phyloP scores from a whole-genome alignment of 1,284 basidiomycete species.

The Golubevia sp. region DNA sequence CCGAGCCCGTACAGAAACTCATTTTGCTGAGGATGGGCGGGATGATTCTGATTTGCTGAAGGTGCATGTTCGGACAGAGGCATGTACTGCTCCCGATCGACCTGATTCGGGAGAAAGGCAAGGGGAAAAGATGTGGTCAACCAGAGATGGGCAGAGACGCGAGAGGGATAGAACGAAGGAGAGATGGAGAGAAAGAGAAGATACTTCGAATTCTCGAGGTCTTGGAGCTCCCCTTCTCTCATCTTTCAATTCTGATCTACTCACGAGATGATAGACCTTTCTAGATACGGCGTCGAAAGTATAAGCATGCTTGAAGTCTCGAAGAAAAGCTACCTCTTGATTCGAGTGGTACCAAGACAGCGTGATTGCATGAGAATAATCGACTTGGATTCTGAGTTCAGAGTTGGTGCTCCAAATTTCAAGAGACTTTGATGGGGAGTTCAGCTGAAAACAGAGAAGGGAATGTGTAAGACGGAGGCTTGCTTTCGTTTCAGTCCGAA shows the following conservation, averaged over 20 bases:
- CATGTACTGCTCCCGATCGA: conserved; percentile 19
- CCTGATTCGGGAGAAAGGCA: conserved; percentile 4
- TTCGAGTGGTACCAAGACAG: neutral
- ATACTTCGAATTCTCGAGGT: too few relatives aligned
- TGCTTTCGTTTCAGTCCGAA: too few relatives aligned
- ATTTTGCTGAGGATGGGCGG: conserved; percentile 11
- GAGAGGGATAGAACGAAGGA: too few relatives aligned
- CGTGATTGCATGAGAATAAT: neutral
- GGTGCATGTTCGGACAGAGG: conserved; percentile 16
- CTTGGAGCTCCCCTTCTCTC: too few relatives aligned
- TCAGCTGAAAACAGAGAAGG: neutral
- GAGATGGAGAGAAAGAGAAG: too few relatives aligned
- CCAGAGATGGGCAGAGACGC: too few relatives aligned
- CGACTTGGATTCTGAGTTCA: neutral
- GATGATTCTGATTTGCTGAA: conserved; percentile 1
- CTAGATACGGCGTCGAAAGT: conserved; percentile 15
- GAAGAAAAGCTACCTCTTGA: conserved; percentile 5
- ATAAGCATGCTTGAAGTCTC: conserved; percentile 22
- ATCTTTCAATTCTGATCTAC: too few relatives aligned
- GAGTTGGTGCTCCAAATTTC: neutral
- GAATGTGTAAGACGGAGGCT: neutral
- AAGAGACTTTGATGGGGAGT: neutral
- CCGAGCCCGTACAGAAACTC: conserved; percentile 27
- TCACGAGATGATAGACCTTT: conserved; percentile 15
- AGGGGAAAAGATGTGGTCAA: too few relatives aligned